Conservation (phyloP, 2,329 filamentous ascomycete species). For the Penicillium sp. region DNA sequence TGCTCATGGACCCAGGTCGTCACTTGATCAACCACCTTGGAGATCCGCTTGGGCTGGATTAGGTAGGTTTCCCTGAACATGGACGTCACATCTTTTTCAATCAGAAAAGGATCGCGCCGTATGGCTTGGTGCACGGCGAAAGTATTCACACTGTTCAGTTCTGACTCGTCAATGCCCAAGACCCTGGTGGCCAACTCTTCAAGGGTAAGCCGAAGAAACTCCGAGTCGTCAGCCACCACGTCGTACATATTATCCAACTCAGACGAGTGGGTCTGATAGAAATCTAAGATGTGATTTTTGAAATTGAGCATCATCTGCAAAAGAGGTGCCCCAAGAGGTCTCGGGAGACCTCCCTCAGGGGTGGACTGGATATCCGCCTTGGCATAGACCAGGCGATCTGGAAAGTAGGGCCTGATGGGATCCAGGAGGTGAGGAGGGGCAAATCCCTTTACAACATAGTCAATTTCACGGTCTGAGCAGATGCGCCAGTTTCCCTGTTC, state of each 20-base stretch:
- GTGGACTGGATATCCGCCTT: constrained; percentile 33
- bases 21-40: constrained; percentile 50
- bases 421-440: constrained; percentile 46
- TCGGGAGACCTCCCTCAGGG: constrained; percentile 43
- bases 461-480: constrained; percentile 37
- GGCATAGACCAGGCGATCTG: constrained; percentile 32
- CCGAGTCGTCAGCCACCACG: constrained; percentile 37
- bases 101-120: constrained; percentile 33
- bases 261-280: constrained; percentile 35
- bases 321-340: constrained; percentile 37
- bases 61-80: constrained; percentile 43
- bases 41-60: constrained; percentile 53
- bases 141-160: constrained; percentile 32
- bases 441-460: constrained; percentile 52
- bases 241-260: constrained; percentile 41
- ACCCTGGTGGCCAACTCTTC: constrained; percentile 39
- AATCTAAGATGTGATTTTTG: constrained; percentile 30
- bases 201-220: constrained; percentile 34
- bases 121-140: constrained; percentile 38
- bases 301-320: constrained; percentile 37
- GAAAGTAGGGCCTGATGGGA: constrained; percentile 52
- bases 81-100: constrained; percentile 34
- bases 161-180: constrained; percentile 29
- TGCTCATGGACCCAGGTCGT: constrained; percentile 56
- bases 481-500: constrained; percentile 45